Conservation (phyloP, 805 yeast genomes). For the Starmerella apis region DNA sequence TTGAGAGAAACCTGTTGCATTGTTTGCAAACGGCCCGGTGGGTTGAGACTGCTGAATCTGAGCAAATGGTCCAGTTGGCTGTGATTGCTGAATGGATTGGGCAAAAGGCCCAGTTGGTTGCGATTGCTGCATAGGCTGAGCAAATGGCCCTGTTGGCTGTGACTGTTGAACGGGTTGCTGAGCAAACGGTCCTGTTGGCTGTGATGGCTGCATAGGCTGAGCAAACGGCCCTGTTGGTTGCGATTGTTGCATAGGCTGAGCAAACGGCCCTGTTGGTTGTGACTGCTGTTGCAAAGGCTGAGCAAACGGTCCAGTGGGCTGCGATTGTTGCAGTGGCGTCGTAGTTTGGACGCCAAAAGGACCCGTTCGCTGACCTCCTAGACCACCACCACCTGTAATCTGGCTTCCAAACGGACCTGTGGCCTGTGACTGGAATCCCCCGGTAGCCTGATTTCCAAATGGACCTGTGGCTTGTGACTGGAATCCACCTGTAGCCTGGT, state of each 20-base stretch:
- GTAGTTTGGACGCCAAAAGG: not conserved
- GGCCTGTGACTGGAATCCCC: slow-evolving; percentile 17
- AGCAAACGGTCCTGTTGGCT: slow-evolving; percentile 20
- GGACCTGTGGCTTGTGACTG: slow-evolving; percentile 22
- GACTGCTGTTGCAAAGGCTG: not conserved
- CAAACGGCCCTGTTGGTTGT: slow-evolving; percentile 6
- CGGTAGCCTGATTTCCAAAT: slow-evolving; percentile 8
- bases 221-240: slow-evolving; percentile 15
- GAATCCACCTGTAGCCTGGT: slow-evolving; percentile 8
- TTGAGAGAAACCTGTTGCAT: not conserved
- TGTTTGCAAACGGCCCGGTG: slow-evolving; percentile 19
- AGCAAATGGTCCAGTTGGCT: slow-evolving; percentile 25
- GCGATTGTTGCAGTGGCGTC: not conserved
- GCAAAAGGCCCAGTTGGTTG: not conserved
- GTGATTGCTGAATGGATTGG: slow-evolving; percentile 21
- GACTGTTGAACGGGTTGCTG: slow-evolving; percentile 3
- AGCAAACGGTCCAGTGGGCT: slow-evolving; percentile 21
- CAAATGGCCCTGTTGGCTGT: slow-evolving; percentile 13
- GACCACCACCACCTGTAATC: not conserved
- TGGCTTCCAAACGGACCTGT: slow-evolving; percentile 22
- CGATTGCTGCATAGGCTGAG: slow-evolving; percentile 4
- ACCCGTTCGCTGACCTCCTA: not conserved
- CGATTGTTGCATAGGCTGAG: slow-evolving; percentile 7
- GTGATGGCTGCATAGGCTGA: slow-evolving; percentile 4
- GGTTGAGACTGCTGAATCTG: slow-evolving; percentile 14